Evolutionary conservation across 371 early-diverging fungal genomes (phyloP).

Genomic region (Mortierella sp.): DNA sequence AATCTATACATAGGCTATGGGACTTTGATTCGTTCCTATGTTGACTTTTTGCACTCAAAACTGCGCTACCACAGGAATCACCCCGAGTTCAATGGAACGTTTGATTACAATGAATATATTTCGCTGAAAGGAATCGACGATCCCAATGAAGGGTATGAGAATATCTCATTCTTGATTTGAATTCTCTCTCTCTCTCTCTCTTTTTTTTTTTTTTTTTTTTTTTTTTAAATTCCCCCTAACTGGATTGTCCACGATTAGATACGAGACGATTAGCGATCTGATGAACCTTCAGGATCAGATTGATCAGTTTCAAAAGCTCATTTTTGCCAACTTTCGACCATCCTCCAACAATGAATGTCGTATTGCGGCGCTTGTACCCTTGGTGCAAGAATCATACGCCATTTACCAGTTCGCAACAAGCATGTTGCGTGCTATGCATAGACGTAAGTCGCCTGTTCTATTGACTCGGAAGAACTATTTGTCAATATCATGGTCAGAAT

Average conservation of each 20-base stretch:
- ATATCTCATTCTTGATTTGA: not conserved
- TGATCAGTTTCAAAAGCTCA: constrained; percentile 89
- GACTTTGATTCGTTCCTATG: constrained; percentile 91
- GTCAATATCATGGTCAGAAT: not conserved
- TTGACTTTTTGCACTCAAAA: constrained; percentile 89
- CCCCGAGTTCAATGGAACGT: constrained; percentile 94
- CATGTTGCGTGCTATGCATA: constrained; percentile 97
- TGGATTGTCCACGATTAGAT: constrained; percentile 60
- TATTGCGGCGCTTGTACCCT: constrained; percentile 94
- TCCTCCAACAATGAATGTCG: constrained; percentile 94
- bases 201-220: no score
- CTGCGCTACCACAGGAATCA: constrained; percentile 94
- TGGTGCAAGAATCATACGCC: constrained; percentile 95
- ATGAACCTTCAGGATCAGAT: constrained; percentile 92
- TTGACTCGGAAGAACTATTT: not conserved
- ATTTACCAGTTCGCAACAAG: constrained; percentile 95
- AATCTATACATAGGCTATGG: constrained; percentile 68
- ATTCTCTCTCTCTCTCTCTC: not conserved
- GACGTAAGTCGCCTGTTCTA: constrained; percentile 67
- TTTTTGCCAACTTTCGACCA: constrained; percentile 88
- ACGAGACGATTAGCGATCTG: constrained; percentile 94
- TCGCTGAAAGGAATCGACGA: constrained; percentile 94
- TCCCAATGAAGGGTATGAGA: constrained; percentile 94
- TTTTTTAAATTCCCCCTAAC: not conserved
- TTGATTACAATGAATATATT: constrained; percentile 97